A percentile compares a stretch with the other conserved stretches of the same genome.
These are phyloP conservation scores for Fistulina hepatica DNA, from an alignment of 1,284 basidiomycete species.

Conservation along the genomic window DNA sequence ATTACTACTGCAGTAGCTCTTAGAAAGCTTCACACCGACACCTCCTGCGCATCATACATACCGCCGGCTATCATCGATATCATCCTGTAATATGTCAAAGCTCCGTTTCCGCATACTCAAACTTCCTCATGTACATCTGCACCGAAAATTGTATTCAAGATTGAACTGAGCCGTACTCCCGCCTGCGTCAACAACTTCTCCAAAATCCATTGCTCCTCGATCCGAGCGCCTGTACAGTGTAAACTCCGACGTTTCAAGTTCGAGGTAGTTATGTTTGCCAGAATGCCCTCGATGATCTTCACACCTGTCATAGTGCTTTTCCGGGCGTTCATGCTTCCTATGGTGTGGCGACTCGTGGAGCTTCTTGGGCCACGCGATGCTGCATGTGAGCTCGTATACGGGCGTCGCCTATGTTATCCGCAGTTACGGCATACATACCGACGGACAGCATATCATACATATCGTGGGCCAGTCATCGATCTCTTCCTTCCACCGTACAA, in stretches of 20 bases:
- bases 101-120: too few relatives aligned
- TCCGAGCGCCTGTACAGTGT: constrained; percentile 61
- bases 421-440: too few relatives aligned
- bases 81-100: too few relatives aligned
- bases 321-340: too few relatives aligned
- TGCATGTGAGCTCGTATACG: constrained; percentile 70
- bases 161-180: constrained; percentile 71
- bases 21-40: too few relatives aligned
- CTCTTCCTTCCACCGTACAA: constrained; percentile 52
- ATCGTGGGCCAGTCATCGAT: constrained; percentile 50
- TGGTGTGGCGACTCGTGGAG: constrained; percentile 41
- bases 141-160: constrained; percentile 70
- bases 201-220: constrained; percentile 58
- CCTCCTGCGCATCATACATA: too few relatives aligned
- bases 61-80: too few relatives aligned
- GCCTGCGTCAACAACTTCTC: constrained; percentile 76
- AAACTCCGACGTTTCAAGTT: constrained; percentile 82
- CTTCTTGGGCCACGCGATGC: constrained; percentile 64
- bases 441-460: too few relatives aligned
- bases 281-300: constrained; percentile 5
- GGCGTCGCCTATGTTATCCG: constrained; percentile 62
- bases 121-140: too few relatives aligned
- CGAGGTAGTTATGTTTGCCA: constrained; percentile 36
- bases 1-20: too few relatives aligned
- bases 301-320: too few relatives aligned